Percentiles rank a stretch among this genome's conserved stretches.
phyloP scores from a whole-genome alignment of 495 filamentous ascomycete species.

The Lasiosphaeria ovina region DNA sequence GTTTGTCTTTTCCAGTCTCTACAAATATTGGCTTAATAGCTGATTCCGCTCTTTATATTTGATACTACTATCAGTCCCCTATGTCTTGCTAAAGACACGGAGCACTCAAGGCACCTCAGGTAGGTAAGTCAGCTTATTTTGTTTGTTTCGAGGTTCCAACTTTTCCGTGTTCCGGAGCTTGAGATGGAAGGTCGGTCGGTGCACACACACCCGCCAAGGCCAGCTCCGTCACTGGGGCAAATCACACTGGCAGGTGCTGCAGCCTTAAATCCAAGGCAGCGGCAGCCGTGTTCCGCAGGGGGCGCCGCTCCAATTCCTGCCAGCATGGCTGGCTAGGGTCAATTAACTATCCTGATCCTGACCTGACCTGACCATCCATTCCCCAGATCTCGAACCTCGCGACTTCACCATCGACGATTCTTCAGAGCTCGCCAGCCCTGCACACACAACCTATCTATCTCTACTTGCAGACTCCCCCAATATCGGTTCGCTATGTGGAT shows the following conservation, averaged over 20 bases:
- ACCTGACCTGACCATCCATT: not conserved
- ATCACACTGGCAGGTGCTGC: not conserved
- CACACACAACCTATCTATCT: not conserved
- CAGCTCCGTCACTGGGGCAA: not conserved
- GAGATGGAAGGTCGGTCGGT: no score
- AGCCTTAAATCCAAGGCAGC: not conserved
- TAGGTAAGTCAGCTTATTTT: no score
- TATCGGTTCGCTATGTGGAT: conserved; percentile 74
- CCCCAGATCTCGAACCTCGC: conserved; percentile 4
- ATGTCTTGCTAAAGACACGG: no score
- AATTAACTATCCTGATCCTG: not conserved
- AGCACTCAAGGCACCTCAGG: no score
- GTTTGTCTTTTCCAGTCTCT: no score
- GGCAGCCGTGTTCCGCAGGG: not conserved
- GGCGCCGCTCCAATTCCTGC: conserved; percentile 15
- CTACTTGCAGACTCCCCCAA: not conserved
- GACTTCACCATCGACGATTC: conserved; percentile 1
- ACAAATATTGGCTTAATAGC: no score
- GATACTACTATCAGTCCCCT: no score
- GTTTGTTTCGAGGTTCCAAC: no score
- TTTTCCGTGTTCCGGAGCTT: no score
- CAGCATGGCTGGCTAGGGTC: not conserved
- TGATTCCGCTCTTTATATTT: no score
- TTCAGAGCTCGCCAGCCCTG: not conserved
- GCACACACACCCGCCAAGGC: no score